A percentile compares a stretch with the other conserved stretches of the same genome.
Evolutionary conservation across 2,329 filamentous ascomycete genomes (phyloP).

Genomic region (Calonectria pauciramosa): DNA sequence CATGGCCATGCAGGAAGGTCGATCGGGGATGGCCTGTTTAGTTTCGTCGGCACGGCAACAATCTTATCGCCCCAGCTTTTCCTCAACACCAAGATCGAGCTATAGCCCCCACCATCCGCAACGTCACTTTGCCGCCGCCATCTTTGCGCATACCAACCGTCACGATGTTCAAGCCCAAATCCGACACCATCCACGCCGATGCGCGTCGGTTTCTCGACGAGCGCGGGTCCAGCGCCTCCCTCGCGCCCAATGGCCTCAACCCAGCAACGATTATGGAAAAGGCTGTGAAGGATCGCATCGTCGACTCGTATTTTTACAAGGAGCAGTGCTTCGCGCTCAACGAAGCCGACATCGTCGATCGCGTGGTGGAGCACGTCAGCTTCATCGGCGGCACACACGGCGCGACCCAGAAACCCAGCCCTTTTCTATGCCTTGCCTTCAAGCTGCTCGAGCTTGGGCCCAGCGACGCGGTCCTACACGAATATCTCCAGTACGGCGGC

Average conservation of each 20-base stretch:
- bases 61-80: constrained; percentile 54
- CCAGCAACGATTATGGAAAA: constrained; percentile 97
- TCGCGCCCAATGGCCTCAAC: constrained; percentile 90
- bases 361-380: constrained; percentile 84
- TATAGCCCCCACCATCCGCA: constrained; percentile 31
- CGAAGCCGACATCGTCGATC: constrained; percentile 84
- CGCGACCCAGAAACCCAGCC: constrained; percentile 85
- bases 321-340: constrained; percentile 98
- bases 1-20: constrained; percentile 13
- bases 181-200: constrained; percentile 79
- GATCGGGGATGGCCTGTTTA: constrained; percentile 38
- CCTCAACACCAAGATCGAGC: constrained; percentile 33
- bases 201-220: constrained; percentile 89
- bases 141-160: constrained; percentile 12
- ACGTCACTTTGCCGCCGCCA: constrained; percentile 26
- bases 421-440: constrained; percentile 94
- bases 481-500: constrained; percentile 84
- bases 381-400: constrained; percentile 93
- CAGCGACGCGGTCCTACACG: constrained; percentile 80
- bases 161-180: constrained; percentile 55
- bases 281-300: constrained; percentile 93
- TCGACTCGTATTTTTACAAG: constrained; percentile 97
- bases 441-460: constrained; percentile 93
- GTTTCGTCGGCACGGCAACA: constrained; percentile 58
- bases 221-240: constrained; percentile 81